Base-by-base conservation (phyloP, 2,329 filamentous ascomycete species). In the Gyromitra esculenta region DNA sequence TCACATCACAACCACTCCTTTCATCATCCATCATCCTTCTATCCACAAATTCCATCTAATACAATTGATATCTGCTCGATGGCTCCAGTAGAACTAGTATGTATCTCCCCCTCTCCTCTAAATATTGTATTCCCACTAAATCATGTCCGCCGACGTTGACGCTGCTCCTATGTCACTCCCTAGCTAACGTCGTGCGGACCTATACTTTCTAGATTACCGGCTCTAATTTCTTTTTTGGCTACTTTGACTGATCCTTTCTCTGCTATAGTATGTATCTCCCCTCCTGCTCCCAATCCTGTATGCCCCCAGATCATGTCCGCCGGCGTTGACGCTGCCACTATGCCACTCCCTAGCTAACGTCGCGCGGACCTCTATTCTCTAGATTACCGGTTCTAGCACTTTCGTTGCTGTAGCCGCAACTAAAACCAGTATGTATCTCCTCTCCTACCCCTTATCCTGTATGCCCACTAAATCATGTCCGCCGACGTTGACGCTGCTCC, bases 121-220 rank as follows among this genome's bases (percentile, higher is more conserved):
- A 11, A 4, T 45, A 1, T 5, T 45, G 43, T 45, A 45, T 45
- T 8, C 43, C 57, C 3, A 5, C 1, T 13, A 13, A 2, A 18
- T 60, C n/a, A 60, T 60, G n/a, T 60, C n/a, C 57, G 37, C n/a
- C 37, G 57, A 13, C n/a, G 37, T 60, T 43, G 37, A 60, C 7
- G 37, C 57, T 60, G 37, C 57, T 41, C 13, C 8, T 60, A 9
- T 60, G 57, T n/a, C 57, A 1, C 0, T 39, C 57, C 57, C n/a
- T 43, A 60, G 57, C 37, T 60, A 60, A 60, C 37, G 37, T 60
- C 57, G 57, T 60, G 57, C 54, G 54, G 54, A 39, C 11, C 25
- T 11, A 5, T 25, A 25, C 50, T 11, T 15, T n/a, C 25, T 31
- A 31, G 25, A 3, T 31, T 59, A 25, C 6, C 5, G 9, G 54